These are phyloP conservation scores for Vitis amurensis DNA, from an alignment of 164 flowering plant species.

Conservation along the genomic window DNA sequence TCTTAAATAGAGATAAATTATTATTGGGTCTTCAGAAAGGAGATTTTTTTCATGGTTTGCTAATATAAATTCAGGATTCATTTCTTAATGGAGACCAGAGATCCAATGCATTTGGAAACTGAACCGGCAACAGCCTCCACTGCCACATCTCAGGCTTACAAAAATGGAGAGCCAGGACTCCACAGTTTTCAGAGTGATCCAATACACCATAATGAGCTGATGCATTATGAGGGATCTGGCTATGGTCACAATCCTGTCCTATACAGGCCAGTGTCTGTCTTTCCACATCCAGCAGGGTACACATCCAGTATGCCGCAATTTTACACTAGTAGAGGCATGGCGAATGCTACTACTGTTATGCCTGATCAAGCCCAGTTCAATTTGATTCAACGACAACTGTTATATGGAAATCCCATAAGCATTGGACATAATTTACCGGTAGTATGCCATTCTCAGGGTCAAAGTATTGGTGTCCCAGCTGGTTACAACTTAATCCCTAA, in stretches of 20 bases:
- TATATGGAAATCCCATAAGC: neutral
- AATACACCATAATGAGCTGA: neutral
- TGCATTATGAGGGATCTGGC: neutral
- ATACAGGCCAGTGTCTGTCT: neutral
- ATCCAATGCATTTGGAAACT: neutral
- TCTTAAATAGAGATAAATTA: neutral
- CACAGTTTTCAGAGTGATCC: neutral
- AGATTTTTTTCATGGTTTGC: neutral
- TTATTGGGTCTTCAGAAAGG: neutral
- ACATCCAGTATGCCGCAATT: neutral
- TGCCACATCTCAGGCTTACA: neutral
- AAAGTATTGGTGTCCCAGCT: neutral
- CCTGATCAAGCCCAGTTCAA: neutral
- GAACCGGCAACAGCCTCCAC: neutral
- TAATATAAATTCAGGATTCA: neutral
- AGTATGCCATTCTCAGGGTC: neutral
- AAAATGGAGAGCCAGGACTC: neutral
- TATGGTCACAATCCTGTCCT: neutral
- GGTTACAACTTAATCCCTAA: neutral
- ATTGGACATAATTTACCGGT: neutral
- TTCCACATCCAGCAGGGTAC: neutral
- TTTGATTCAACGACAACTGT: neutral
- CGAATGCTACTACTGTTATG: neutral
- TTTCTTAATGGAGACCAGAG: neutral
- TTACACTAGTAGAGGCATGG: neutral